Base-by-base conservation (phyloP, 2,329 filamentous ascomycete genomes). In the Aaosphaeria pasadenensis region DNA sequence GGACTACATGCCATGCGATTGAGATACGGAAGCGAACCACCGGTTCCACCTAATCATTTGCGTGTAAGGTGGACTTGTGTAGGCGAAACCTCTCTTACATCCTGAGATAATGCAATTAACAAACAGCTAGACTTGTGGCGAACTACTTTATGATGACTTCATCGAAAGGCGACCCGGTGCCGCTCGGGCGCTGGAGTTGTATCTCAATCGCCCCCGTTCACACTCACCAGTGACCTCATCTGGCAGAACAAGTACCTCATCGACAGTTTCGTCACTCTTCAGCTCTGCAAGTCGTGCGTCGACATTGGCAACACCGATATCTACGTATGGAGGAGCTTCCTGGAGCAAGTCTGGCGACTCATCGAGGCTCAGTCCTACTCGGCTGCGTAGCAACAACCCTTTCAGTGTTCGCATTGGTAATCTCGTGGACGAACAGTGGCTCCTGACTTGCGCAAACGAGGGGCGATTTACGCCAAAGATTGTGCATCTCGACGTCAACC, bases 371-470 rank as follows among this genome's bases (percentile, higher is more conserved):
- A 67, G 61, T 42, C 62, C 64, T 4, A 55, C 58, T 4, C 50
- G 54, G 9, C 31, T 57, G 4, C 50, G 56, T 11, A 53, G 46
- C 39, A 58, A 51, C 42, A 62, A 51, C 30, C 48, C 65, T 5
- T 66, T 66, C 43, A 59, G 54, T 42, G 57, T 67, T 3, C 51
- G 49, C 2, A 58, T 66, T 38, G 46, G 48, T 5, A 47, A 44
- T 3, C 54, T 56, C 5, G 45, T 51, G 1, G 58, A 64, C 2
- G 60, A 68, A 35, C 60, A 60, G 5, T 71, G 66, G 66, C 60
- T 72, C 2, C 55, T 72, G 6, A 70, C 68, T 1, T 72, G 69
- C 44, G 66, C 66, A 2, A 71, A 70, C 38, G 70, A 71, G 46
- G 69, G 63, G 1, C 59, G 59, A 17, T 58, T 61, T 32, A 69